Evolutionary conservation across 2,329 filamentous ascomycete genomes (phyloP), one percentile per base, ranked within the genome.

Genomic region (Sporothrix variecibatus): DNA sequence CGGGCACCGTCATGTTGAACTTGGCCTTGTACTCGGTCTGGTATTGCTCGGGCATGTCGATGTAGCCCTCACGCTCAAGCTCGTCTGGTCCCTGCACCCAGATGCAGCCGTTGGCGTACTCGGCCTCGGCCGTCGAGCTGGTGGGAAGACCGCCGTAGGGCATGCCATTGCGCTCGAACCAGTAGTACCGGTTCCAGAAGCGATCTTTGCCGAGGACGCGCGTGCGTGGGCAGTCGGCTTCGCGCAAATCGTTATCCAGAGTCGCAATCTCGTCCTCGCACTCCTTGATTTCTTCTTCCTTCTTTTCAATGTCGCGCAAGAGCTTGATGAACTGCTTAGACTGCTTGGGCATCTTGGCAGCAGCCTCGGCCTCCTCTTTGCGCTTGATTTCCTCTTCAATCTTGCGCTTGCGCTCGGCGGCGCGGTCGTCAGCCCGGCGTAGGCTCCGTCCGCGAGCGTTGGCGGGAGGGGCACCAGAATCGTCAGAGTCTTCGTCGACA

Each of bases 111-210:
- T 98, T 99, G 56, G 95, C 95, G 80, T 98, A 99, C 9, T 89
- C 91, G 28, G 95, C 94, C 64, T 91, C 87, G 0, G 94, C 93
- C 1, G 95, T 98, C 20, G 95, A 98, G 82, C 94, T 97, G 77
- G 89, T 90, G 0, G 95, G 95, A 73, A 98, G 87, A 4, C 96
- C 96, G 43, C 88, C 94, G 79, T 95, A 97, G 0, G 96, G 96
- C 95, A 98, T 98, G 31, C 95, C 96, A 80, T 98, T 99, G 76
- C 95, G 92, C 83, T 99, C 96, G 81, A 98, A 98, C 95, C 96
- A 99, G 86, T 97, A 98, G 83, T 98, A 99, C 72, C 95, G 90
- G 82, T 99, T 98, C 91, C 95, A 97, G 86, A 97, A 99, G 62
- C 96, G 91, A 83, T 99, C 96, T 81, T 96, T 95, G 75, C 96